Base-by-base conservation (phyloP, 192 early-diverging fungal species). In the Coemansia sp. region DNA sequence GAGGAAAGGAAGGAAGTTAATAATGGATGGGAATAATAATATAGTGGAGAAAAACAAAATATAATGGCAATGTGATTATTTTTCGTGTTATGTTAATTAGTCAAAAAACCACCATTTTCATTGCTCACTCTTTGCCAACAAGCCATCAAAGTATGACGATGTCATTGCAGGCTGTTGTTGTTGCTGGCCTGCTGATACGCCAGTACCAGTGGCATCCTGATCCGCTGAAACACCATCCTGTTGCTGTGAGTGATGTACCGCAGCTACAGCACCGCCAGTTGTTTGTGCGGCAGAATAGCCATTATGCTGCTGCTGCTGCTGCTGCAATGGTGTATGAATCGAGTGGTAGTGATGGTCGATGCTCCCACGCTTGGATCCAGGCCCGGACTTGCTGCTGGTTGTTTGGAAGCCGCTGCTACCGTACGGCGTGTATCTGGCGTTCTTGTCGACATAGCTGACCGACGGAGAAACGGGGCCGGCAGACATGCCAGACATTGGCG, bases 71-170 rank as follows among this genome's bases (percentile, higher is more conserved):
- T 64, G 54, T 2, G 46, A 48, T 11, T 48, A 2, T 11, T 48
- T 48, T 11, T 48, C 16, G 54, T 12, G 54, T 13, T 38, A 25
- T 7, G 38, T 22, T 16, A 41, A 41, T 59, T 17, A 59, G 10
- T 48, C 10, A 14, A 48, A 59, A 12, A 17, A n/a, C 16, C 40
- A 40, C 12, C 57, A 57, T 55, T 50, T 46, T 74, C 46, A 75
- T 59, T 81, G 79, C 16, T 81, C 79, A 43, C 48, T 48, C 71
- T 81, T 81, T 54, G 74, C 67, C 59, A 81, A 11, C 55, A 81
- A 64, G 5, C 74, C 68, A 17, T 81, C 79, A 76, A 81, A 81
- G 61, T 81, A 81, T 32, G 79, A 72, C 68, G 79, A 79, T 10
- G 61, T 50, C 58, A 74, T 73, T 11, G 60, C 60, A 2, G 71